Percentiles rank a stretch among this genome's conserved stretches.
Conservation (phyloP, 2,329 filamentous ascomycete species). For the Xylaria sp. region DNA sequence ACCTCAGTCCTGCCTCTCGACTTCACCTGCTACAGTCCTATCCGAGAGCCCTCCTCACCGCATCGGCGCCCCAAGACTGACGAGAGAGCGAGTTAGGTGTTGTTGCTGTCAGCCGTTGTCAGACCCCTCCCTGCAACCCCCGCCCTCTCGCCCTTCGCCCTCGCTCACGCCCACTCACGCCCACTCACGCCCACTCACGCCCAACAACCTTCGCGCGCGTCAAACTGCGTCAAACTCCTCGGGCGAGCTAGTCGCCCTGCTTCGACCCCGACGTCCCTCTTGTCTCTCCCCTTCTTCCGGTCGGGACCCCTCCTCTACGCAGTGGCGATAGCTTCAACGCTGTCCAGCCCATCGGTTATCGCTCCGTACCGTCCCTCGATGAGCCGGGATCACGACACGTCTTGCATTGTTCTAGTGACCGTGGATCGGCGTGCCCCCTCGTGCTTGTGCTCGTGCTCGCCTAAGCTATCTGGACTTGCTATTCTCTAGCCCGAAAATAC, state of each 20-base stretch:
- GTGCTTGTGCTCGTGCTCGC: not conserved
- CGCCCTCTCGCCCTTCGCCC: not conserved
- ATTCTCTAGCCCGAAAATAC: not conserved
- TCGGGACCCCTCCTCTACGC: not conserved
- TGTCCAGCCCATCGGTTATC: not conserved
- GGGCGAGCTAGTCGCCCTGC: not conserved
- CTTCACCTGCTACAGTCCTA: not conserved
- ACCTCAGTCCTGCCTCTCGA: not conserved
- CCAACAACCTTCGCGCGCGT: not conserved
- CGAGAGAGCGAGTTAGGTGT: not conserved
- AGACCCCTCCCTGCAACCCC: conserved; percentile 3
- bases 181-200: not conserved
- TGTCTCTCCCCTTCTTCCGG: not conserved
- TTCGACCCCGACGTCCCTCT: not conserved
- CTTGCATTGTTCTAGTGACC: not conserved
- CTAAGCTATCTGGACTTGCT: not conserved
- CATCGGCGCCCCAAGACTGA: conserved; percentile 7
- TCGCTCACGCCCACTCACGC: conserved; percentile 1
- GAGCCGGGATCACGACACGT: not conserved
- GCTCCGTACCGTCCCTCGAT: conserved; percentile 1
- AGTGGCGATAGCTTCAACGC: not conserved
- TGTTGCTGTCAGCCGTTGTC: not conserved
- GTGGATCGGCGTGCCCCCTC: not conserved
- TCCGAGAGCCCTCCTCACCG: not conserved
- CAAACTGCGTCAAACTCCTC: not conserved